Evolutionary conservation across 805 yeast genomes (phyloP), one percentile per base, ranked within the genome.

Genomic region (Kodamaea neixiangensis): DNA sequence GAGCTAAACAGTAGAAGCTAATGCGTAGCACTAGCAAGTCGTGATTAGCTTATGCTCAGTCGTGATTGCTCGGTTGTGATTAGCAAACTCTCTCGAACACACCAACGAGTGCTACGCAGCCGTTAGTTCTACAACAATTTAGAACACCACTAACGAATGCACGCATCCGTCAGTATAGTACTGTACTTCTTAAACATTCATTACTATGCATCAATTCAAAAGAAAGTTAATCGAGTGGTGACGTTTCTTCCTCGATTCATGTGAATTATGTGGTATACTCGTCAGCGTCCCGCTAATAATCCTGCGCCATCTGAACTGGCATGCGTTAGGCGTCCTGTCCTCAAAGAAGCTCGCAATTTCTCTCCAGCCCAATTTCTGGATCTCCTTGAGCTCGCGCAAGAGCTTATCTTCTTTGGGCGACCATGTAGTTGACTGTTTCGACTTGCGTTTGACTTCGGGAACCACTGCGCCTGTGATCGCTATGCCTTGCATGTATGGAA

Each of bases 351-450:
- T 77, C 1, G 94, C 85, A 46, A 89, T 89, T 57, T 89, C 96
- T 66, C 89, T 83, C 96, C 96, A 89, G 1, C 96, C 96, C 58
- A 89, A 76, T 64, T 87, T 87, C 64, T 85, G 88, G 54, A 83
- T 83, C 65, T 89, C 96, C 67, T 89, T 89, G 61, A 89, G 75
- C 59, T 86, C 88, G 47, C 94, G 77, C 47, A 88, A 69, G 21
- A 87, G 63, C 48, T 82, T 69, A 61, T 88, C 96, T 61, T 88
- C 96, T 57, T 83, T 81, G 1, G 89, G 85, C 45, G 88, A 86
- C 96, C 96, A 88, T 0, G 93, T 75, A 7, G 73, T 69, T 7
- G 67, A 64, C 39, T 64, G 71, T 46, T 68, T 67, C 5, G 74
- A 54, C 52, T 65, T 61, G 48, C 69, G 58, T 40, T 59, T 52